Evolutionary conservation across 768 basidiomycete genomes (phyloP), one percentile per base, ranked within the genome.

Genomic region (Suillus hirtellus): DNA sequence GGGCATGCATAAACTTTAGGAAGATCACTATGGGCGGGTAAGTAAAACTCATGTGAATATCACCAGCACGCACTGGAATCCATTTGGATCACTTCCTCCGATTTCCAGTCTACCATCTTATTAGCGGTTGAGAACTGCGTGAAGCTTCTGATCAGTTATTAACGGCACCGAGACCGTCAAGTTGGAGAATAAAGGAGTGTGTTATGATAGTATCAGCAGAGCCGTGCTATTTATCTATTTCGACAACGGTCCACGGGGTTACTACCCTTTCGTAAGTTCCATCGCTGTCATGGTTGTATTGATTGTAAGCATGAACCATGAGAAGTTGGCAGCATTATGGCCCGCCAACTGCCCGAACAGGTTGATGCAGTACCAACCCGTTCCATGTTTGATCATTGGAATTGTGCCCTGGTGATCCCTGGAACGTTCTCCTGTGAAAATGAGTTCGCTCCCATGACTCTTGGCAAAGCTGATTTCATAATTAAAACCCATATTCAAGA

Each of bases 101-200:
- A 81, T 52, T 75, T 66, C 80, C 81, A 82, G 62, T 79, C 63
- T 60, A 72, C 72, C 81, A 82, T 82, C 43, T 63, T 68, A 66
- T 37, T 14, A 15, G 49, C 60, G n/a, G 21, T 56, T 21, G 9
- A 12, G 35, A 24, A 56, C 21, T 9, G 21, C 38, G 40, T 38
- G 1, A 15, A 38, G 37, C 8, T 55, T 55, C 12, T 55, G 35
- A n/a, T 56, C 24, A 19, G 19, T 40, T 56, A 40, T 56, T 37
- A 38, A 40, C 37, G 14, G 21, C 37, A 56, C 55, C 4, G 17
- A 38, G 55, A 31, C 15, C 37, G 55, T 56, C 55, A 56, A 56
- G 55, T 56, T 56, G 55, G 15, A 40, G 21, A 40, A 24, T 9
- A 40, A 56, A 56, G 37, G 55, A 56, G 55, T 10, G 55, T 56